Base-by-base conservation (phyloP, 768 basidiomycete genomes). In the Wakefieldia striispora region DNA sequence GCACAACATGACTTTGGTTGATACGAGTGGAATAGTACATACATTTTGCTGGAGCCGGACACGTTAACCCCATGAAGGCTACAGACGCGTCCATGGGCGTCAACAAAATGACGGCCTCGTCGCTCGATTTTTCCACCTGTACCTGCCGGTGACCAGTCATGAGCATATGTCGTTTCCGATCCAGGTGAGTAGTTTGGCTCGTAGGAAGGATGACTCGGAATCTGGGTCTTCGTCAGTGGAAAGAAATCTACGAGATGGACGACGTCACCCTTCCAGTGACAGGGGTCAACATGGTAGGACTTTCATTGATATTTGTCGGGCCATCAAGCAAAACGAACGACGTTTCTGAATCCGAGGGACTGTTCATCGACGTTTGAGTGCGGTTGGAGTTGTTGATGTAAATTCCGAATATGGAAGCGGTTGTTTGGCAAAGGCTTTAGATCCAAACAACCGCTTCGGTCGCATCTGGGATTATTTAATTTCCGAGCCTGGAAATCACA, bases 61-160 rank as follows among this genome's bases (percentile, higher is more conserved):
- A 97, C 68, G 64, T 97, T 97, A 27, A 88, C 91, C 9, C 95
- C 95, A 51, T 92, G 75, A 34, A 94, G 72, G 49, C 75, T 79
- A 61, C 94, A 86, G 4, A 95, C 83, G 40, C 95, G 80, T 4
- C 89, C 90, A 59, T 83, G 81, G 1, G 69, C 70, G 64, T 98
- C 95, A 2, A 93, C 71, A 57, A 97, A 90, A 64, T 97, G 83
- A 14, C 91, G 75, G 0, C 93, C 93, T 45, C 80, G 77, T 1
- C 80, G 75, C 27, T 69, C 68, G 20, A 94, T 63, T 13, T 65
- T 65, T 20, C 82, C 82, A 13, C 81, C 83, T 0, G 81, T 85
- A 20, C 74, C 79, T 26, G 63, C 50, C 13, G 47, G 57, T 10
- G 83, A 85, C 89, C 86, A 92, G 61, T 87, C 83, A 55, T 91